A percentile compares a stretch with the other conserved stretches of the same genome.
These are phyloP conservation scores for Debaryomyces prosopidis DNA, from an alignment of 805 yeast species.

Conservation along the genomic window DNA sequence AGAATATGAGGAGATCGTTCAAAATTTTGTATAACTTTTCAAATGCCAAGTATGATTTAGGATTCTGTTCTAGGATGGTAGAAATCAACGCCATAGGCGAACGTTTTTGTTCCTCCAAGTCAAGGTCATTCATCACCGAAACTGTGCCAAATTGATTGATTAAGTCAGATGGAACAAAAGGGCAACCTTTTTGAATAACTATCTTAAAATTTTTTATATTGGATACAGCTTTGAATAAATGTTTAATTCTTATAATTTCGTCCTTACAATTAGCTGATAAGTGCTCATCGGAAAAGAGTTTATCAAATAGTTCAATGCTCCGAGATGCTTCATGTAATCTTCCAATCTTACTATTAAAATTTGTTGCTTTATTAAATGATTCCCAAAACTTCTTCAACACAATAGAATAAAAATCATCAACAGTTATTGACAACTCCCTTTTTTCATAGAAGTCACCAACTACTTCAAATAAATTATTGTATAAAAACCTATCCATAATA, in stretches of 20 bases:
- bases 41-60: conserved; percentile 47
- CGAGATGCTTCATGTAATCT: conserved; percentile 22
- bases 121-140: conserved; percentile 1
- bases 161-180: conserved; percentile 40
- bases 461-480: conserved; percentile 25
- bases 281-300: conserved; percentile 3
- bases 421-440: conserved; percentile 6
- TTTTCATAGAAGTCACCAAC: conserved; percentile 14
- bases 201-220: conserved; percentile 38
- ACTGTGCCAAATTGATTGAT: conserved; percentile 23
- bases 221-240: conserved; percentile 35
- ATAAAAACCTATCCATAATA: conserved; percentile 29
- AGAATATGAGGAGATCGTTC: conserved; percentile 40
- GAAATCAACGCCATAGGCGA: conserved; percentile 40
- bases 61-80: conserved; percentile 53
- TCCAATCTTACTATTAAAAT: conserved; percentile 35
- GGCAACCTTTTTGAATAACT: conserved; percentile 27
- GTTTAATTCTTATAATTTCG: conserved; percentile 24
- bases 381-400: conserved; percentile 34
- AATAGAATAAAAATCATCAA: conserved; percentile 14
- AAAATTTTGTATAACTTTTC: conserved; percentile 43
- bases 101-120: conserved; percentile 8
- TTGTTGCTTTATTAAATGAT: conserved; percentile 27
- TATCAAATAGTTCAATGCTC: conserved; percentile 29
- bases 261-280: conserved; percentile 3